Evolutionary conservation across 75 land plant genomes (phyloP), one percentile per base, ranked within the genome.

Genomic region (Cupressus sempervirens): DNA sequence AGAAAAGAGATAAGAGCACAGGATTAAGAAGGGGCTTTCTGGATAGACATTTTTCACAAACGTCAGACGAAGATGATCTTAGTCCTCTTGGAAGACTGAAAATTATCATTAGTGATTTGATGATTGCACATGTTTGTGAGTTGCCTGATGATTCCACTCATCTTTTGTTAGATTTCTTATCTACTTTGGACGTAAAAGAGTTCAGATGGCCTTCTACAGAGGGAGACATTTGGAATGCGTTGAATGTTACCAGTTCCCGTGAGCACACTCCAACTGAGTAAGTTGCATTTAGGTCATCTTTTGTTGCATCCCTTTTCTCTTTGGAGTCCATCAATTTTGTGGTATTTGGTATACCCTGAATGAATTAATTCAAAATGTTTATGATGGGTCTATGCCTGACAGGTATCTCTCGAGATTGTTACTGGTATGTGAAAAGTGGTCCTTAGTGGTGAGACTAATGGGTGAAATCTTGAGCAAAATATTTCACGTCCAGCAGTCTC

Each of bases 161-260:
- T 62, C 30, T 82, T 85, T 20, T 83, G 35, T 53, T 46, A 74
- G 41, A 84, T 43, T 52, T 83, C 43, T n/a, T 77, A 45, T 70
- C 68, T 30, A 80, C 50, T 79, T 45, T 56, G 34, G n/a, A 80
- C 29, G 52, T 43, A 16, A 45, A 43, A 52, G 34, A 56, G 16
- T 26, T 88, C 70, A 85, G 68, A 34, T 90, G 91, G 91, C 89
- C 89, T 45, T 52, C 83, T 41, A 74, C 54, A 52, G 67, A 85
- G 41, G 87, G 91, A 73, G 91, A 90, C 16, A 83, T 90, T 68
- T 56, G 83, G 77, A 84, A 26, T 54, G 67, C 83, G 68, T 54
- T 88, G 40, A 68, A 87, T 4, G 41, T 82, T 29, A 83, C 38
- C 40, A 79, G 70, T 56, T 40, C 46, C 65, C 70, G 74, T 53